Base-by-base conservation (phyloP, 192 early-diverging fungal genomes). In the Linderina pennispora region DNA sequence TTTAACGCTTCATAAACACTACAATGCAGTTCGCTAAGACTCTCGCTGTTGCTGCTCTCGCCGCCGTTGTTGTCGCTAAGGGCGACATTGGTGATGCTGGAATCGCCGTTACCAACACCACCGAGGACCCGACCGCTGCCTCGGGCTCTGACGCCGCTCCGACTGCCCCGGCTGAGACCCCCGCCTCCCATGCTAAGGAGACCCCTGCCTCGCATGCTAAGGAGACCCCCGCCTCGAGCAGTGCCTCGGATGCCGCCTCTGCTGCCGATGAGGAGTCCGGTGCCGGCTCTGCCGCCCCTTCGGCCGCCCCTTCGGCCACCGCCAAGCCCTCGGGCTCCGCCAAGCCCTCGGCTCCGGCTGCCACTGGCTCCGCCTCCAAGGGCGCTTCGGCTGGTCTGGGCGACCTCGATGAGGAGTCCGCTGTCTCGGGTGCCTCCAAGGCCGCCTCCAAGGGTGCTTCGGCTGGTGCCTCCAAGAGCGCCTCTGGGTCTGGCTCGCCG, bases 11-110 rank as follows among this genome's bases (percentile, higher is more conserved):
- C 21, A 13, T 15, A 22, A 25, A 32, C 25, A 28, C 25, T 18
- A 65, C 40, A 65, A 69, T 69, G 66, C 66, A 69, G 66, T 62
- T 69, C 48, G 58, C 65, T 49, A 62, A 62, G 54, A 35, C 59
- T 31, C 25, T 69, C 35, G 66, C 59, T 36, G 23, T 69, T 41
- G 18, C 66, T 21, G 54, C 66, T 37, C 9, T 69, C 36, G 66
- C 55, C 18, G 51, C 42, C 39, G 59, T 55, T 24, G 66, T 62
- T 22, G 33, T 41, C 34, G 66, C 66, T n/a, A 58, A 69, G 54
- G 36, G 23, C 20, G 23, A 56, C 17, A 53, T 50, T 17, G 58
- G 50, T n/a, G 46, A 35, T 31, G 28, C 28, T 31, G 28, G 11
- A 8, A 11, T 11, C 8, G 38, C 33, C 15, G 24, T 37, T 17